phyloP scores from a whole-genome alignment of 345 rosid genomes.

The Sonneratia alba region DNA sequence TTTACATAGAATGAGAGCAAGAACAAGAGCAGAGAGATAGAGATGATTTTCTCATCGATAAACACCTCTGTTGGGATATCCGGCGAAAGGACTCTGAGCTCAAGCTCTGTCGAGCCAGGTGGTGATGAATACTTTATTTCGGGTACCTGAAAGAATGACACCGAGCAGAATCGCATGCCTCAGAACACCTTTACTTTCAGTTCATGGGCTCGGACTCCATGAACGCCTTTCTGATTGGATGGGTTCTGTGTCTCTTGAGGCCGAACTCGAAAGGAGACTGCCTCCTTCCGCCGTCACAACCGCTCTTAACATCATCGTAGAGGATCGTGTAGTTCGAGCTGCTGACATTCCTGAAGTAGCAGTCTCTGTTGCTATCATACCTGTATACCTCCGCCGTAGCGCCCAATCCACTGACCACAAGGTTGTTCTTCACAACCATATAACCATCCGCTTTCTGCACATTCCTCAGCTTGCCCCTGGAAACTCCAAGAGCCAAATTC shows the following conservation, averaged over 20 bases:
- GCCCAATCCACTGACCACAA: slow-evolving; percentile 35
- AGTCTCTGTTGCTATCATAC: slow-evolving; percentile 33
- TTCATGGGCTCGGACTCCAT: background rate
- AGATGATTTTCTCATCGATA: background rate
- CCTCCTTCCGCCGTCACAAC: background rate
- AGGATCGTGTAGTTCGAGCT: slow-evolving; percentile 55
- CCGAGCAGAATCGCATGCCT: background rate
- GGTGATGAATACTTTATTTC: background rate
- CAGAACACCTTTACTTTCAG: background rate
- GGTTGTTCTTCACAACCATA: slow-evolving; percentile 37
- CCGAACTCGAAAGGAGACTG: background rate
- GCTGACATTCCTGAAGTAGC: slow-evolving; percentile 73
- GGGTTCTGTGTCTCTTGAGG: background rate
- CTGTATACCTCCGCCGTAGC: slow-evolving; percentile 50
- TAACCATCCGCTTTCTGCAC: slow-evolving; percentile 45
- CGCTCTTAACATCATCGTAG: slow-evolving; percentile 27
- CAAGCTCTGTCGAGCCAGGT: background rate
- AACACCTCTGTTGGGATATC: background rate
- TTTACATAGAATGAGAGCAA: background rate
- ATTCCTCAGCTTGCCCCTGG: slow-evolving; percentile 33
- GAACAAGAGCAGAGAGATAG: background rate
- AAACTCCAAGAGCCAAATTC: slow-evolving; percentile 13
- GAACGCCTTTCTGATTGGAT: background rate
- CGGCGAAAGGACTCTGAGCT: too few relatives aligned
- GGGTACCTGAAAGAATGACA: background rate